Evolutionary conservation across 345 rosid species (phyloP).

Genomic region (Linum usitatissimum): DNA sequence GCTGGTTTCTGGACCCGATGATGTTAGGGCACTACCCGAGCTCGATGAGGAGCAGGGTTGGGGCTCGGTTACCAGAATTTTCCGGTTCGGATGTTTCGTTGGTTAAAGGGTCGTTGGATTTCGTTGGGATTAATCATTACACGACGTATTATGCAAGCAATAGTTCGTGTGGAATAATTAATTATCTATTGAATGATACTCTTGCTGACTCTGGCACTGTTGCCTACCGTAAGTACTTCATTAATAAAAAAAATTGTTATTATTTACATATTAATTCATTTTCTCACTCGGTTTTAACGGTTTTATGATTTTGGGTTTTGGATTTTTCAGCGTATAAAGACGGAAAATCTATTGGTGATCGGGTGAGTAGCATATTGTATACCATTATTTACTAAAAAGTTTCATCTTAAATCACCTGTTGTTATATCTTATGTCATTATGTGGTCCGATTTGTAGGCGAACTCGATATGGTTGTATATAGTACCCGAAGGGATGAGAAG

Average conservation of each 20-base stretch:
- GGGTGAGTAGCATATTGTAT: constrained; percentile 29
- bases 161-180: constrained; percentile 25
- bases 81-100: constrained; percentile 43
- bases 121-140: constrained; percentile 91
- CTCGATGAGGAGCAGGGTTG: constrained; percentile 71
- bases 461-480: constrained; percentile 58
- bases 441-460: constrained; percentile 38
- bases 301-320: not conserved
- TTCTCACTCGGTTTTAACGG: not conserved
- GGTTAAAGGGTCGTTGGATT: constrained; percentile 74
- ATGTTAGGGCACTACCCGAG: constrained; percentile 81
- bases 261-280: not conserved
- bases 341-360: constrained; percentile 51
- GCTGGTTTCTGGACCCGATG: constrained; percentile 91
- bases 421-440: not conserved
- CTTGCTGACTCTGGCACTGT: constrained; percentile 68
- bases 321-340: constrained; percentile 48
- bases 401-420: too few relatives aligned
- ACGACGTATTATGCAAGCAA: constrained; percentile 63
- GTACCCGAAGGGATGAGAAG: constrained; percentile 58
- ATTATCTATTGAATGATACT: constrained; percentile 47
- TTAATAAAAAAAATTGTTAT: not conserved
- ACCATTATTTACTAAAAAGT: not conserved
- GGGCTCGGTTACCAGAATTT: constrained; percentile 62
- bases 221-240: constrained; percentile 49